A percentile compares a stretch with the other conserved stretches of the same genome.
These are phyloP conservation scores for Piromyces finnis DNA, from an alignment of 192 early-diverging fungal species.

Conservation along the genomic window DNA sequence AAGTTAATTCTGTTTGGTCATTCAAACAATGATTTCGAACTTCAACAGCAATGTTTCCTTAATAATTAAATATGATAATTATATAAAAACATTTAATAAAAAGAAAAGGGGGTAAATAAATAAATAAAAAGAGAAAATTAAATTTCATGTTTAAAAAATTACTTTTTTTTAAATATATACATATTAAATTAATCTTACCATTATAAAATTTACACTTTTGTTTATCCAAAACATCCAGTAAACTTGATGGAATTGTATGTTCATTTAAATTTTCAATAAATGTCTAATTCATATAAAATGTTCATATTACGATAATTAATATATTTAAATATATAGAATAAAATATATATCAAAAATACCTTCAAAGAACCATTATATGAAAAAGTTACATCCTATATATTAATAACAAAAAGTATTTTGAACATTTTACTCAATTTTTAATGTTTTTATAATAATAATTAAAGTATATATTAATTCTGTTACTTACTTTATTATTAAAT, in stretches of 20 bases:
- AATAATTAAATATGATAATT: too few species aligned
- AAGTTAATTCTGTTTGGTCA: background rate
- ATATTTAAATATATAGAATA: too few species aligned
- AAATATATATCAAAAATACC: too few species aligned
- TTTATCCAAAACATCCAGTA: background rate
- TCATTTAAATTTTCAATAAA: background rate
- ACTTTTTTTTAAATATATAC: too few species aligned
- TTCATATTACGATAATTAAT: background rate
- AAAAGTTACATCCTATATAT: background rate
- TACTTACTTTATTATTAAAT: background rate
- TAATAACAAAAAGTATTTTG: too few species aligned
- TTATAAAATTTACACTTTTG: background rate
- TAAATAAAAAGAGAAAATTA: too few species aligned
- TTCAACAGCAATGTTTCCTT: background rate
- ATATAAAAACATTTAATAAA: too few species aligned
- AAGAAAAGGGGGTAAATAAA: too few species aligned
- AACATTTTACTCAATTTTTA: too few species aligned
- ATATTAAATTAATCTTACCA: background rate
- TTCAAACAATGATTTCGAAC: background rate
- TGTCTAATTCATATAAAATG: background rate
- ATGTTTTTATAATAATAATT: too few species aligned
- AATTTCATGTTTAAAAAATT: too few species aligned
- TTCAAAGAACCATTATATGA: background rate
- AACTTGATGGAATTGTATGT: background rate
- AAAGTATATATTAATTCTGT: too few species aligned